These are phyloP conservation scores for Cladosporium sp. DNA, from an alignment of 2,329 filamentous ascomycete genomes.

Conservation along the genomic window DNA sequence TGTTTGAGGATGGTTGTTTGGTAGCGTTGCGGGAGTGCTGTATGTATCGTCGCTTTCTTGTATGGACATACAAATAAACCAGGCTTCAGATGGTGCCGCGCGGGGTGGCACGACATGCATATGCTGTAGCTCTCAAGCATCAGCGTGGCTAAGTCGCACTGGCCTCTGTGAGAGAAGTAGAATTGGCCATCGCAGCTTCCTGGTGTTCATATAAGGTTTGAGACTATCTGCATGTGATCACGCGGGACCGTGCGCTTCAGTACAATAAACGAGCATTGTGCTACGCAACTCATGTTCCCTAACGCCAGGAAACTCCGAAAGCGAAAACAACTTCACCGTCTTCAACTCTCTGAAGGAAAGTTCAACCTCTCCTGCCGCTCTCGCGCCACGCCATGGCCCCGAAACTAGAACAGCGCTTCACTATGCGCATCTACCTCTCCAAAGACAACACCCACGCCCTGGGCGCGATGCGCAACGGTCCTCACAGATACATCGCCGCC, in stretches of 20 bases:
- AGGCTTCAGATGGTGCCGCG: neutral
- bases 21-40: neutral
- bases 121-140: too few relatives aligned
- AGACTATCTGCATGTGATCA: neutral
- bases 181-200: neutral
- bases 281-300: too few relatives aligned
- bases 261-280: too few relatives aligned
- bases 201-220: neutral
- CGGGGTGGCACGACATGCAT: neutral
- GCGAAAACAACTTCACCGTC: neutral
- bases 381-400: neutral
- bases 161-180: neutral
- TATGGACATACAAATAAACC: neutral
- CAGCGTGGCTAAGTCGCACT: too few relatives aligned
- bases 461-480: neutral
- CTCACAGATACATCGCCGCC: neutral
- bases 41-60: neutral
- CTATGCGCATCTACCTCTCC: neutral
- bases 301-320: neutral
- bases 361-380: too few relatives aligned
- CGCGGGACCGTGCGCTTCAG: neutral
- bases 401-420: neutral
- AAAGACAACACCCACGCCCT: neutral
- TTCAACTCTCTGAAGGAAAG: neutral
- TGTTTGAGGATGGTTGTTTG: neutral